Evolutionary conservation across 768 basidiomycete genomes (phyloP), one percentile per base, ranked within the genome.

Genomic region (Fibroporia radiculosa): DNA sequence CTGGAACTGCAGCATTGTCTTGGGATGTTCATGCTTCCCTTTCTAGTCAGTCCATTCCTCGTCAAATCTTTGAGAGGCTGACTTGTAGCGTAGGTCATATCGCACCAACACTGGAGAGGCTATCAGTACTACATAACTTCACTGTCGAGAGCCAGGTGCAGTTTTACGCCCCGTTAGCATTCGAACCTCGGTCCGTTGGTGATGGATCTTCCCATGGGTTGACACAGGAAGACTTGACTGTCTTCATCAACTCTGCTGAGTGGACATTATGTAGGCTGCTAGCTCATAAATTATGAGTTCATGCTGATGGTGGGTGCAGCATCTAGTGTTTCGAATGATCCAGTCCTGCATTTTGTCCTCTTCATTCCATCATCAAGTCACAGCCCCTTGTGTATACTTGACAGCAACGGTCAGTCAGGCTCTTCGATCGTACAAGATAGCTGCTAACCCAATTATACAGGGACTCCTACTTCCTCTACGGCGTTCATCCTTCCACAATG

Each of bases 121-220:
- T 97, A 4, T 66, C 68, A 2, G 61, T 70, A 13, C 63, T 98
- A 14, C 90, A 97, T 68, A 91, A 93, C 57, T 90, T 93, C 59
- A 93, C 86, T 2, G 73, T 97, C 34, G 93, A 97, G 67, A 95
- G 91, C 48, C 95, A 98, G 66, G 77, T 96, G 1, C 90, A 93
- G 55, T 91, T 80, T 57, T 83, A 95, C 55, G 90, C 91, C 4
- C 93, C 93, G 0, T 66, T 98, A 35, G 83, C 90, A 1, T 90
- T 98, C 56, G 70, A 77, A 42, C 86, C 91, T 7, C 59, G 54
- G 6, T 48, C 59, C 4, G 47, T 56, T 28, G 55, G 60, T 13
- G 64, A 69, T 6, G 56, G 66, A 22, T 64, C 59, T 6, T 56
- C 61, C 7, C 80, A 79, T 60, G 76, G 78, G 0, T 62, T 98